Conservation (phyloP, 192 early-diverging fungal species). For the Coemansia sp. region DNA sequence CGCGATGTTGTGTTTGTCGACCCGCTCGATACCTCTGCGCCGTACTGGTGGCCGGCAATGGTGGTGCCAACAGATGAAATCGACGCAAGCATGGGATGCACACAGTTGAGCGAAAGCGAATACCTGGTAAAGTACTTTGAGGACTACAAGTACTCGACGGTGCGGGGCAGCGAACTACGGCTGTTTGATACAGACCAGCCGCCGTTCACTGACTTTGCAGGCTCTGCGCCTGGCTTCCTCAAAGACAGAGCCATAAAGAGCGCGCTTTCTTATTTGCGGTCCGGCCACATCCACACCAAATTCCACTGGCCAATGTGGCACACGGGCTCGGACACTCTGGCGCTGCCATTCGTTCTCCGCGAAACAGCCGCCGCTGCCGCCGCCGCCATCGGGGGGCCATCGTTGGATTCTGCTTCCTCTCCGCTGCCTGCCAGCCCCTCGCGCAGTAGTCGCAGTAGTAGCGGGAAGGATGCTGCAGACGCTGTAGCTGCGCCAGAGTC, state of each 20-base stretch:
- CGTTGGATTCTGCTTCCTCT: not conserved
- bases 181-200: slow-evolving; percentile 35
- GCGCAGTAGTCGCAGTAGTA: slow-evolving; percentile 7
- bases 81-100: slow-evolving; percentile 51
- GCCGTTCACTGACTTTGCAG: slow-evolving; percentile 50
- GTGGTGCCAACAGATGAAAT: slow-evolving; percentile 56
- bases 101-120: slow-evolving; percentile 30
- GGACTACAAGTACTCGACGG: slow-evolving; percentile 53
- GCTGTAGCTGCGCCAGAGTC: not conserved
- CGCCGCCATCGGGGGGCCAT: not conserved
- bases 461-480: not conserved
- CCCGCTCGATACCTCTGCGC: slow-evolving; percentile 58
- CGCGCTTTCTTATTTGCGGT: slow-evolving; percentile 39
- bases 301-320: slow-evolving; percentile 51
- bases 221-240: slow-evolving; percentile 25
- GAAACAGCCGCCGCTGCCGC: not conserved
- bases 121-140: slow-evolving; percentile 59
- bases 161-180: slow-evolving; percentile 43
- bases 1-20: slow-evolving; percentile 65
- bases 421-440: not conserved
- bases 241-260: slow-evolving; percentile 43
- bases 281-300: slow-evolving; percentile 39
- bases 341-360: slow-evolving; percentile 33
- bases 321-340: slow-evolving; percentile 41
- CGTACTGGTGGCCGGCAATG: slow-evolving; percentile 70